Evolutionary conservation across 768 basidiomycete genomes (phyloP), one percentile per base, ranked within the genome.

Genomic region (Rhodotorula sphaerocarpa): DNA sequence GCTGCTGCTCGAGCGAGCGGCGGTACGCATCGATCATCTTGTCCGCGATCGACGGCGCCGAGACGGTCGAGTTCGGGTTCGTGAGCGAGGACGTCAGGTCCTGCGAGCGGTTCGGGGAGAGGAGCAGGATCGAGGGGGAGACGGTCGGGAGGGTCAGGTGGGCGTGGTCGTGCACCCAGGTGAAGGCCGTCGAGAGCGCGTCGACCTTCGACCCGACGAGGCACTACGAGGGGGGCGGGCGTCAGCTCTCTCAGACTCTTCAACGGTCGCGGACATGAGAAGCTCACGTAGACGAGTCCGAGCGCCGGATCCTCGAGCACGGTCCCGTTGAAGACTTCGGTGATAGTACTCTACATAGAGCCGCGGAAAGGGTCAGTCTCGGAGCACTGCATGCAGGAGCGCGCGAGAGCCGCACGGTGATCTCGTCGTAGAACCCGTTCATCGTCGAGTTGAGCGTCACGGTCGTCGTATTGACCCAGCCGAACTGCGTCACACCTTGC

Each of bases 381-480:
- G 28, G 21, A 31, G 9, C 20, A 9, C 16, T 25, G 9, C 36
- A 46, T 21, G 34, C 1, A n/a, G 51, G 27, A 7, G 31, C 43
- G 41, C 1, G 41, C 23, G 30, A 0, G 30, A 6, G 34, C 12
- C 51, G 27, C 45, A 63, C 79, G 75, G 93, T 87, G 36, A 99
- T 77, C 53, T 90, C 90, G 59, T 79, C 79, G 76, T 97, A 97
- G 75, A 99, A 93, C 50, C 79, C 80, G 73, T 82, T 85, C 71
- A 99, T 78, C 5, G 93, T 95, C 70, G 79, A 77, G 75, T 99
- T 99, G 56, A 99, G 80, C 10, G 85, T 84, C 6, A 83, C 84
- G 2, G 90, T 93, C 12, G 93, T 93, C 23, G 79, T 81, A 70
- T 96, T 90, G 52, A 97, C 85, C 92, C 92, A 97, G 15, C 91